Conservation (phyloP, 108 stramenopile species). For the Cyclotella sp. region DNA sequence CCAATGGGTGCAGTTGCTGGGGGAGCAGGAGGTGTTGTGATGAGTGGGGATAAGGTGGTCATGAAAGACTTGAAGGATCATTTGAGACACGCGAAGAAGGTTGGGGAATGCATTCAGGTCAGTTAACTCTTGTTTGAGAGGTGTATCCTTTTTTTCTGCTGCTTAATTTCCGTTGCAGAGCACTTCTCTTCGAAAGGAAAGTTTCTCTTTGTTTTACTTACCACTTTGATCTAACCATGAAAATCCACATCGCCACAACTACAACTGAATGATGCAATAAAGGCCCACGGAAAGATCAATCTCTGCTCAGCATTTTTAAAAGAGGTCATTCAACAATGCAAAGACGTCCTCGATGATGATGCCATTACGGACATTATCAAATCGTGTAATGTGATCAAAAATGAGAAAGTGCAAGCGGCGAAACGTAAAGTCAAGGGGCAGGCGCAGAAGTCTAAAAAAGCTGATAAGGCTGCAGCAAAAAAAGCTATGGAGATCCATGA, state of each 20-base stretch:
- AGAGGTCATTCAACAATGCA: constrained; percentile 80
- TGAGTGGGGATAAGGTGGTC: constrained; percentile 74
- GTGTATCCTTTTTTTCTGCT: background rate
- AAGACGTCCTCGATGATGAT: constrained; percentile 86
- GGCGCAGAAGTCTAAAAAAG: constrained; percentile 89
- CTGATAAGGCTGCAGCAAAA: constrained; percentile 78
- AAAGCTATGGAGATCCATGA: constrained; percentile 77
- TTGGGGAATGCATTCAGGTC: constrained; percentile 79
- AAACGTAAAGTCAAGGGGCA: constrained; percentile 91
- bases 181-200: background rate
- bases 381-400: constrained; percentile 90
- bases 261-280: background rate
- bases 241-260: background rate
- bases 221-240: background rate
- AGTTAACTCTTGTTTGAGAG: constrained; percentile 18
- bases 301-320: constrained; percentile 80
- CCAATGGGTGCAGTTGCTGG: constrained; percentile 22
- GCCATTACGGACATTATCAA: constrained; percentile 91
- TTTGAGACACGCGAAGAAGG: constrained; percentile 87
- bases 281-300: constrained; percentile 86
- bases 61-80: constrained; percentile 90
- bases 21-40: constrained; percentile 27
- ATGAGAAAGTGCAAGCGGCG: constrained; percentile 86
- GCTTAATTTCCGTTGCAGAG: background rate
- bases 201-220: constrained; percentile 1